phyloP scores from a whole-genome alignment of 78 protist genomes.

The Dictyostelium brefeldianum region DNA sequence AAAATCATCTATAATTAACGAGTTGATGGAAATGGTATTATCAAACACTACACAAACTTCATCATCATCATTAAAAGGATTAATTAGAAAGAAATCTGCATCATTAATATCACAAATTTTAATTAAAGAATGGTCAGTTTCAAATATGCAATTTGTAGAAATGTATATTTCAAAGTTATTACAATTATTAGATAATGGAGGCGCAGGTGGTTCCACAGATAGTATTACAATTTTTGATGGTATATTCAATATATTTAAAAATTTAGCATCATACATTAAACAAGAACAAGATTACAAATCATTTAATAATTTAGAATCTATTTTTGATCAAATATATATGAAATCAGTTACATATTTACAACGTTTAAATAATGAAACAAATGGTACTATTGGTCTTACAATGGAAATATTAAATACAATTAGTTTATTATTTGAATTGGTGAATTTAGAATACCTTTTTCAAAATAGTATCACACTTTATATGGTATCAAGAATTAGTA shows the following conservation, averaged over 20 bases:
- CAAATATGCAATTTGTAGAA: not conserved
- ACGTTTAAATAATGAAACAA: not conserved
- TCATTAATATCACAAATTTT: not conserved
- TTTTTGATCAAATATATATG: not conserved
- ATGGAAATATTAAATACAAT: not conserved
- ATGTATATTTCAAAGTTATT: not conserved
- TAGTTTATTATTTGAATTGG: not conserved
- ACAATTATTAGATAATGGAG: not conserved
- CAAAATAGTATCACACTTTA: not conserved
- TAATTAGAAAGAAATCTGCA: not conserved
- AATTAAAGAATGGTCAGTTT: not conserved
- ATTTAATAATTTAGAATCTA: not conserved
- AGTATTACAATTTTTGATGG: not conserved
- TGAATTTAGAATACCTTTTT: not conserved
- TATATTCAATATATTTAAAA: constrained; percentile 9
- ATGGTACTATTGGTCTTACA: not conserved
- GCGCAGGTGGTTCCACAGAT: not conserved
- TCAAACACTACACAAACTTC: not conserved
- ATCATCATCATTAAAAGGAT: not conserved
- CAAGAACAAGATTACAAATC: not conserved
- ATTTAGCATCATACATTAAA: not conserved
- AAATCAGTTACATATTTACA: not conserved
- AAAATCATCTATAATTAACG: not conserved
- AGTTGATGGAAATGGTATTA: not conserved
- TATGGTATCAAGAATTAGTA: no score